Evolutionary conservation across 176 grass and related monocot species (phyloP), one percentile per base, ranked within the genome.

Genomic region (Eremochloa ophiuroides): DNA sequence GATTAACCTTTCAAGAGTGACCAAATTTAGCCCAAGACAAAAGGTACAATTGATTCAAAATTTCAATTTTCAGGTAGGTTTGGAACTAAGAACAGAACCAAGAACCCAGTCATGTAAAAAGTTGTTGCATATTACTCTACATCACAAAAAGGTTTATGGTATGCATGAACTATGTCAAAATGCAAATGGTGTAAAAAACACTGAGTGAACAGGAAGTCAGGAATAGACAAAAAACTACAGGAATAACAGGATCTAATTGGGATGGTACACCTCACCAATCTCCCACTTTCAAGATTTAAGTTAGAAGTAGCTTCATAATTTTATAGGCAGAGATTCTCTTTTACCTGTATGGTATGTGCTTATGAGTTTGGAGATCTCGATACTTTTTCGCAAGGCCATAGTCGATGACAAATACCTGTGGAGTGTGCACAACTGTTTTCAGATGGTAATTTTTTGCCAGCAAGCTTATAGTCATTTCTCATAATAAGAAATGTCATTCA

Each of bases 261-360:
- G 11, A 69, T 69, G 22, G 66, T 42, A 28, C 40, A 71, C 40
- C 27, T 71, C 40, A 71, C 42, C 25, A 71, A 46, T 27, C 7
- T 18, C 25, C 25, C 14, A 71, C 15, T 28, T 47, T 47, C 15
- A 71, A 28, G 41, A 29, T 18, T 41, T 47, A 9, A 43, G 10
- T 72, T 48, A 58, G 34, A 18, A 55, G 27, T 67, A 35, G 25
- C 14, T 62, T 47, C 28, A 23, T 61, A 78, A 62, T 18, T 73
- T 33, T 30, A 80, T 10, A 65, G 64, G 34, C 63, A 44, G 23
- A 86, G 6, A 16, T 22, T 62, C 31, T 29, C 20, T 17, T 84
- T 84, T 83, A 91, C 89, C 89, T 91, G 73, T 91, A 91, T 34
- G 89, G 85, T 85, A 91, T 91, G 81, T 91, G 89, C 77, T 91